Percentiles rank a stretch among this genome's conserved stretches.
Conservation (phyloP, 305 asterid species). For the Plantago coronopus region DNA sequence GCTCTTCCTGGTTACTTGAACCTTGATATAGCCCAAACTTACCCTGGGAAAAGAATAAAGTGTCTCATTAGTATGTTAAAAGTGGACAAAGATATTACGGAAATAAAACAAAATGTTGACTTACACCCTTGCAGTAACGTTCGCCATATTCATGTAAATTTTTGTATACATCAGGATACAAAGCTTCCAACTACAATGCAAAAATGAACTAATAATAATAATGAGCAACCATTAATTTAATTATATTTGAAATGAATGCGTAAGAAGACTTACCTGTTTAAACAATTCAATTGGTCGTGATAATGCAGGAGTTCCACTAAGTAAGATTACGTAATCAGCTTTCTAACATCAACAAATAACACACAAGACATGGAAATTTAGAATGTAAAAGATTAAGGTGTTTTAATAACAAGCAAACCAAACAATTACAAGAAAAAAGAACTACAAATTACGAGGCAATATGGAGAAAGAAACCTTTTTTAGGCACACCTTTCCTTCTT, state of each 20-base stretch:
- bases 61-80: slow-evolving; percentile 18
- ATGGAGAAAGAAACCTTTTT: background rate
- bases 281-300: slow-evolving; percentile 92
- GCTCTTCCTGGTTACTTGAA: slow-evolving; percentile 97
- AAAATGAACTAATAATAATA: slow-evolving; percentile 28
- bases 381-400: too few species aligned
- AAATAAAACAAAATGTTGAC: slow-evolving; percentile 35
- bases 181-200: slow-evolving; percentile 77
- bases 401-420: slow-evolving; percentile 10
- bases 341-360: slow-evolving; percentile 44
- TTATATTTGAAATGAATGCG: slow-evolving; percentile 8
- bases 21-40: slow-evolving; percentile 91
- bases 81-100: slow-evolving; percentile 13
- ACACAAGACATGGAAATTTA: slow-evolving; percentile 20
- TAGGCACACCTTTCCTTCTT: background rate
- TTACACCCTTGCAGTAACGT: slow-evolving; percentile 99
- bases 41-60: slow-evolving; percentile 46
- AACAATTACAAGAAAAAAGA: slow-evolving; percentile 15
- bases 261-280: slow-evolving; percentile 60
- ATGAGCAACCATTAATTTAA: slow-evolving; percentile 8
- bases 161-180: slow-evolving; percentile 81
- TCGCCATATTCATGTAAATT: slow-evolving; percentile 83
- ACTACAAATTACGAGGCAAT: slow-evolving; percentile 6
- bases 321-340: slow-evolving; percentile 79
- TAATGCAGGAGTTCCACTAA: slow-evolving; percentile 97